Conservation (phyloP, 2,329 filamentous ascomycete genomes). For the Alternaria alternata region DNA sequence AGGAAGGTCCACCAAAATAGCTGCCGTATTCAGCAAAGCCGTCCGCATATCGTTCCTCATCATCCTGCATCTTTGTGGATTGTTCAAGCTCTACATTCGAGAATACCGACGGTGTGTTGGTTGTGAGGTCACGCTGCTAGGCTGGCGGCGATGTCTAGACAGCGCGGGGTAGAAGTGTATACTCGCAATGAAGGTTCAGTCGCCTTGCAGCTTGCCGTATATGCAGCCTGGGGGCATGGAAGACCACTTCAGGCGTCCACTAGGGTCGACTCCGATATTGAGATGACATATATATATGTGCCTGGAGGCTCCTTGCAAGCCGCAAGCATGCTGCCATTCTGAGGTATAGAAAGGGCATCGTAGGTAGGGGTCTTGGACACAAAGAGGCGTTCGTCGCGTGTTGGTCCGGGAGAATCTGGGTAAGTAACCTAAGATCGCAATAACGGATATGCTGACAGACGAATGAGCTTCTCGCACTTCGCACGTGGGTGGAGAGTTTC, state of each 20-base stretch:
- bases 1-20: slow-evolving; percentile 17
- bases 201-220: background rate
- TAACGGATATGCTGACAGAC: background rate
- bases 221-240: background rate
- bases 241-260: background rate
- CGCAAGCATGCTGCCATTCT: background rate
- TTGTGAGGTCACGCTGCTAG: background rate
- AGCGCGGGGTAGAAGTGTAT: background rate
- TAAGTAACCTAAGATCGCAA: background rate
- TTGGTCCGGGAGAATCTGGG: background rate
- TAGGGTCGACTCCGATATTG: background rate
- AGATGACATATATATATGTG: background rate
- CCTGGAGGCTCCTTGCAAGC: background rate
- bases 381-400: background rate
- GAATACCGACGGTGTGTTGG: background rate
- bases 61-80: slow-evolving; percentile 13
- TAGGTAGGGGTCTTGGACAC: background rate
- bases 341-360: background rate
- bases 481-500: background rate
- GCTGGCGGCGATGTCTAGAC: background rate
- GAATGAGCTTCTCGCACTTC: background rate
- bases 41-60: slow-evolving; percentile 16
- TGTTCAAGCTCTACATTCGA: background rate
- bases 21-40: slow-evolving; percentile 16
- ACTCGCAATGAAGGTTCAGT: background rate